Evolutionary conservation across 1,284 basidiomycete species (phyloP).

Genomic region (Cutaneotrichosporon spelunceum): DNA sequence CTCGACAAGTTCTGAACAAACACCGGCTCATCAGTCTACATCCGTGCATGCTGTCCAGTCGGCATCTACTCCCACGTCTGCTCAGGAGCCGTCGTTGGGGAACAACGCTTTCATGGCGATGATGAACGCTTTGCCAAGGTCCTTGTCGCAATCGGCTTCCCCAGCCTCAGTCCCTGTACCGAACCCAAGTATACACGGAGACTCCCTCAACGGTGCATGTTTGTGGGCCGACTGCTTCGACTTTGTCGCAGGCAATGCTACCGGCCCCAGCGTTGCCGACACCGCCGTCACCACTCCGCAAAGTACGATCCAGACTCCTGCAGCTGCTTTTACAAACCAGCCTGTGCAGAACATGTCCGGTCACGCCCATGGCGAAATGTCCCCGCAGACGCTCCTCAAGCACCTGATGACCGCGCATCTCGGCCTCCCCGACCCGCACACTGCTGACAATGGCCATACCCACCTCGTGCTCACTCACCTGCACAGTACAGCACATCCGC

Average conservation of each 20-base stretch:
- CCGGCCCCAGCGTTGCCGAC: background rate
- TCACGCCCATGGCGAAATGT: background rate
- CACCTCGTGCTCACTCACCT: background rate
- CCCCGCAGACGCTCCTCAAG: background rate
- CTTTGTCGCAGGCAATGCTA: constrained; percentile 14
- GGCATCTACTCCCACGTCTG: no score
- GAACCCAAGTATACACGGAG: background rate
- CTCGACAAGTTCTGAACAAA: background rate
- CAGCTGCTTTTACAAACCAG: background rate
- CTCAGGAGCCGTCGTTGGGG: background rate
- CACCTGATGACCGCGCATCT: background rate
- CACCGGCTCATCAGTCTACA: background rate
- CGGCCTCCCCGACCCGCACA: background rate
- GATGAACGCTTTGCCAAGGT: background rate
- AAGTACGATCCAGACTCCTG: background rate
- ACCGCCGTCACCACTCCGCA: background rate
- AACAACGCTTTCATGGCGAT: background rate
- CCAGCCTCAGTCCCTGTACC: background rate
- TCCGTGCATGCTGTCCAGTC: background rate
- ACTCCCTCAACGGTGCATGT: constrained; percentile 41
- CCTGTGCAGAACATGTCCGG: background rate
- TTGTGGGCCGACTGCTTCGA: constrained; percentile 53
- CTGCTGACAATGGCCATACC: background rate
- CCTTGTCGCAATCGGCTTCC: background rate
- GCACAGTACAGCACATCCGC: constrained; percentile 9